Base-by-base conservation (phyloP, 2,329 filamentous ascomycete species). In the Colletotrichum musicola region DNA sequence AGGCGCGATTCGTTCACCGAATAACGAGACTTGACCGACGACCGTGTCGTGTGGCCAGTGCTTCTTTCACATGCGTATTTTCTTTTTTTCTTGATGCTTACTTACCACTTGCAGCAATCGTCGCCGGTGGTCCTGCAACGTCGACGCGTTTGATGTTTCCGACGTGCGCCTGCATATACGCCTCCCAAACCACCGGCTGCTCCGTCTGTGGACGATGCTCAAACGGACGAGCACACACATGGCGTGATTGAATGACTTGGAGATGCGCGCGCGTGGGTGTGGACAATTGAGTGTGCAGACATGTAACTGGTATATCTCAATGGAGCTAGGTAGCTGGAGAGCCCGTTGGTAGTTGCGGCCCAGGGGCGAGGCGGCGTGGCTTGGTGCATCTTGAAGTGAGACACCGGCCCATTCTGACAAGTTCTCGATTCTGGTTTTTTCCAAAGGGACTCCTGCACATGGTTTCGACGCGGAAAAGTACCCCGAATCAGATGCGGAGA, bases 21-120 rank as follows among this genome's bases (percentile, higher is more conserved):
- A 60, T 25, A 44, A 64, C 40, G 60, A 64, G 61, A 56, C 20
- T 59, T 44, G 49, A 44, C 59, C 54, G 64, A 63, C n/a, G 16
- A 12, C 20, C 10, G 18, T 49, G 12, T 18, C 20, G 16, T 49
- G 40, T 58, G 64, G 54, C 60, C 54, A 59, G 22, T 58, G 54
- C 59, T 60, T 16, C 59, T 35, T 54, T 68, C 65, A 68, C 64
- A 68, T 68, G 60, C n/a, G 25, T 35, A 35, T 35, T 35, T 3
- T 35, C 27, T 9, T 35, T 10, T 10, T 35, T 10, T 35, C 7
- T 7, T 10, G 30, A 7, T 35, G 30, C 30, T 14, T 44, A 27
- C n/a, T 62, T 54, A 49, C 57, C 38, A 22, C 25, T 25, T 46
- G 54, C 16, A 40, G 53, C 42, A 44, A 50, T 12, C n/a, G 35